Evolutionary conservation across 169 alveolate species (phyloP), one percentile per base, ranked within the genome.

Genomic region (Cryptosporidium andersoni): DNA sequence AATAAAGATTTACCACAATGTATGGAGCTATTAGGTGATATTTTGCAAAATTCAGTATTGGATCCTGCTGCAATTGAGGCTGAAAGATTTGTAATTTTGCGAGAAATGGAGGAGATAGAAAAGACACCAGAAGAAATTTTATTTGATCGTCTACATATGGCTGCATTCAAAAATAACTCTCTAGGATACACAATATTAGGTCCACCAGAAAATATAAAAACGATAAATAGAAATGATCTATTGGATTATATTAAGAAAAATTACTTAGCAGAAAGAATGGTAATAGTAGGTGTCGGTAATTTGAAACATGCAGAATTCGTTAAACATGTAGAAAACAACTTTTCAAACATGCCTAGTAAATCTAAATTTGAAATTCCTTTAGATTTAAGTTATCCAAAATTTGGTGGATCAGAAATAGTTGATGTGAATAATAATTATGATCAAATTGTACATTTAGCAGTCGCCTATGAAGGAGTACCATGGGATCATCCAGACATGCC

Each of bases 21-120:
- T 63, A 90, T 96, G 60, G 98, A 96, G 80, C 90, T 97, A 8
- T 82, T 97, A 34, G 90, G 96, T 58, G 99, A 97, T 82, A 95
- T 95, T 85, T 88, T 97, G 45, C 89, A 91, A 42, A 94, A 96
- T 90, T 95, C 99, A 63, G 80, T 80, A 43, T 94, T 96, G 81
- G 94, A 94, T 66, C 90, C 89, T 7, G 81, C 88, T 36, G 94
- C 92, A 43, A 91, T 97, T 65, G 97, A 96, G 65, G 74, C 88
- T 43, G 99, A 97, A 82, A 94, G 94, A 62, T 96, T 92, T 47
- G 97, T 97, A 0, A 96, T 97, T 5, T 91, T 96, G 66, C 89
- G 98, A 45, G 99, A 97, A 85, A 96, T 96, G 94, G 95, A 96
- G 82, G 98, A 95, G 82, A 97, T 96, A 9, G 96, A 94, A 68